Conservation (phyloP, 129 eudicot genomes). For the Tanacetum coccineum region DNA sequence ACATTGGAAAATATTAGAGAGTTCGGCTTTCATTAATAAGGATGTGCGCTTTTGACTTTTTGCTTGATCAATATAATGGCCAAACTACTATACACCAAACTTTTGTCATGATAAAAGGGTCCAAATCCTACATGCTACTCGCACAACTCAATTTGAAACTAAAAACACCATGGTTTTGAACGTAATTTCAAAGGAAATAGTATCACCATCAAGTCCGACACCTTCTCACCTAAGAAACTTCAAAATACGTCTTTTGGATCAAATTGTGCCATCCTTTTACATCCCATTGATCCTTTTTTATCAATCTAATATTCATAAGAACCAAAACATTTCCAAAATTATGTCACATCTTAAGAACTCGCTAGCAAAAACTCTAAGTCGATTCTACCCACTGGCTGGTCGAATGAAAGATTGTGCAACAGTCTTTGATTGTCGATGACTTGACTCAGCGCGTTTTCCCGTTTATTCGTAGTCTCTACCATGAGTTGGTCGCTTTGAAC, state of each 20-base stretch:
- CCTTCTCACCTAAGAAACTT: not conserved
- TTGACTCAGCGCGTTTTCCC: not conserved
- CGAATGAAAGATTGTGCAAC: conserved; percentile 5
- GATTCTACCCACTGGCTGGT: conserved; percentile 8
- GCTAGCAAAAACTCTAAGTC: not conserved
- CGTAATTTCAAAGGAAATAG: not conserved
- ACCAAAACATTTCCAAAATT: not conserved
- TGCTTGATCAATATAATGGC: too few relatives aligned
- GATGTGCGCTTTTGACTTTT: too few relatives aligned
- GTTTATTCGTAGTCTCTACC: not conserved
- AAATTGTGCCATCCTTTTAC: not conserved
- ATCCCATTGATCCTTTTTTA: not conserved
- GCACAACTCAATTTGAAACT: not conserved
- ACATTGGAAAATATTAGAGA: too few relatives aligned
- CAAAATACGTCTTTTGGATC: not conserved
- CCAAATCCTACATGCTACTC: not conserved
- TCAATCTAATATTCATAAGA: not conserved
- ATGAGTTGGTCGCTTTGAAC: conserved; percentile 4
- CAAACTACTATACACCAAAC: not conserved
- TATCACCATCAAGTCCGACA: conserved; percentile 1
- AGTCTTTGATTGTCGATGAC: conserved; percentile 11
- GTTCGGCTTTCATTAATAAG: too few relatives aligned
- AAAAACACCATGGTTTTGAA: not conserved
- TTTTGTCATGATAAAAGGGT: conserved; percentile 1
- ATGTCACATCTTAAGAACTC: conserved; percentile 1